phyloP scores from a whole-genome alignment of 768 basidiomycete species.

The Agaricus blazei region DNA sequence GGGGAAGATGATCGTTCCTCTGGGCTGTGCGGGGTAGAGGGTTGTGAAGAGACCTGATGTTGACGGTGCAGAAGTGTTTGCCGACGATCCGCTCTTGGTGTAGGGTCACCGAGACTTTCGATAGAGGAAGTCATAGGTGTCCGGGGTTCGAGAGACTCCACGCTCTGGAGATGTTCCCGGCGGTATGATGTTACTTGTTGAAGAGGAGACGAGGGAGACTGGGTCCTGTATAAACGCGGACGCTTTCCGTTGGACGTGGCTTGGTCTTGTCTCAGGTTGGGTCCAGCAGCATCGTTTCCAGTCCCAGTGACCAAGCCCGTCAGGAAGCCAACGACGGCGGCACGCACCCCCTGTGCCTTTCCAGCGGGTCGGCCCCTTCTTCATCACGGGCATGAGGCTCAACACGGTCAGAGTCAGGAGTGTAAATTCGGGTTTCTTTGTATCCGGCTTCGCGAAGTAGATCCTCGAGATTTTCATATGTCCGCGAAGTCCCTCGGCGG shows the following conservation, averaged over 20 bases:
- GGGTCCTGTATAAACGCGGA: conserved; percentile 2
- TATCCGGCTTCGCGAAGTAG: conserved; percentile 84
- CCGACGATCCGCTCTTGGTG: conserved; percentile 14
- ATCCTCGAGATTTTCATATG: conserved; percentile 82
- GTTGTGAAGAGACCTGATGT: conserved; percentile 1
- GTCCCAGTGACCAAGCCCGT: conserved; percentile 46
- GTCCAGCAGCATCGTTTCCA: neutral
- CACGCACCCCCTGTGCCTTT: conserved; percentile 42
- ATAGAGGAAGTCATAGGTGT: conserved; percentile 29
- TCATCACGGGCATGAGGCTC: conserved; percentile 24
- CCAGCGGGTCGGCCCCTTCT: conserved; percentile 21
- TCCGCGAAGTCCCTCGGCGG: conserved; percentile 72
- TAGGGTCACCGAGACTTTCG: conserved; percentile 25
- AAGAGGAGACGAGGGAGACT: conserved; percentile 25
- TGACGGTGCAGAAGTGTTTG: neutral
- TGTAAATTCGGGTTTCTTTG: conserved; percentile 88
- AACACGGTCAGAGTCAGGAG: conserved; percentile 68
- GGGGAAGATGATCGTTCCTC: neutral
- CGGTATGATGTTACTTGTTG: conserved; percentile 11
- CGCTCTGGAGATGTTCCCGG: neutral
- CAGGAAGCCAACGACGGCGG: conserved; percentile 63
- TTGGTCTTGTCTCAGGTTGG: conserved; percentile 7
- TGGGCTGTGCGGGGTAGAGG: conserved; percentile 5
- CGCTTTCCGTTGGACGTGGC: conserved; percentile 1
- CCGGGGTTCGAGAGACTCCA: conserved; percentile 18